A percentile compares a stretch with the other conserved stretches of the same genome.
Conservation (phyloP, 108 stramenopile genomes). For the Skeletonema menzelii region DNA sequence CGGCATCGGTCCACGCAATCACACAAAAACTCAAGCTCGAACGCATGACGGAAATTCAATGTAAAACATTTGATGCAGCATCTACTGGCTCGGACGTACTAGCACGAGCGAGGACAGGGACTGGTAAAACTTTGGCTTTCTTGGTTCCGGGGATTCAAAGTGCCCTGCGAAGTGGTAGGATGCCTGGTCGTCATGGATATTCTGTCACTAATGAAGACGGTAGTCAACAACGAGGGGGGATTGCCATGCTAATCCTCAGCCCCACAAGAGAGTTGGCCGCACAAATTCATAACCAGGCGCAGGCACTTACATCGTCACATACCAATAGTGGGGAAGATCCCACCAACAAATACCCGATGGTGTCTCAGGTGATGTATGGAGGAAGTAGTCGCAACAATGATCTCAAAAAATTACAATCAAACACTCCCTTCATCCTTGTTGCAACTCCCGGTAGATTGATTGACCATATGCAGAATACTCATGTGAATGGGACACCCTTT, state of each 20-base stretch:
- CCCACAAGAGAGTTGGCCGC: slow-evolving; percentile 47
- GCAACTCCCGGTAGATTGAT: slow-evolving; percentile 84
- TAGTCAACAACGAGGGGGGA: slow-evolving; percentile 19
- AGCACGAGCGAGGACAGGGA: slow-evolving; percentile 93
- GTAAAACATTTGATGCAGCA: slow-evolving; percentile 70
- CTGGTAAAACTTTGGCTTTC: slow-evolving; percentile 82
- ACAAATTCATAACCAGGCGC: slow-evolving; percentile 47
- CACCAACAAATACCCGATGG: slow-evolving; percentile 24
- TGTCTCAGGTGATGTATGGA: slow-evolving; percentile 56
- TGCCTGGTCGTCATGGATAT: slow-evolving; percentile 91
- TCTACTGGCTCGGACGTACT: slow-evolving; percentile 71
- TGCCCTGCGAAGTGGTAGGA: slow-evolving; percentile 40
- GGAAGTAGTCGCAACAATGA: slow-evolving; percentile 70
- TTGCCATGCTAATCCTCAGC: slow-evolving; percentile 48
- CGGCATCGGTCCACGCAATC: slow-evolving; percentile 44
- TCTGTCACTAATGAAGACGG: not conserved
- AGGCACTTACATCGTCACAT: slow-evolving; percentile 57
- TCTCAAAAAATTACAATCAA: slow-evolving; percentile 21
- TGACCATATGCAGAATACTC: slow-evolving; percentile 81
- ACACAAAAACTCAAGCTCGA: slow-evolving; percentile 46
- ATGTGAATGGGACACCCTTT: slow-evolving; percentile 26
- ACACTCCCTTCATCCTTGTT: slow-evolving; percentile 65
- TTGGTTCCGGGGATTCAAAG: slow-evolving; percentile 74
- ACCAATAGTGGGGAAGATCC: slow-evolving; percentile 39
- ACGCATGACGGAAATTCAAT: slow-evolving; percentile 93